phyloP scores from a whole-genome alignment of 192 early-diverging fungal genomes.

The Spizellomyces sp. region DNA sequence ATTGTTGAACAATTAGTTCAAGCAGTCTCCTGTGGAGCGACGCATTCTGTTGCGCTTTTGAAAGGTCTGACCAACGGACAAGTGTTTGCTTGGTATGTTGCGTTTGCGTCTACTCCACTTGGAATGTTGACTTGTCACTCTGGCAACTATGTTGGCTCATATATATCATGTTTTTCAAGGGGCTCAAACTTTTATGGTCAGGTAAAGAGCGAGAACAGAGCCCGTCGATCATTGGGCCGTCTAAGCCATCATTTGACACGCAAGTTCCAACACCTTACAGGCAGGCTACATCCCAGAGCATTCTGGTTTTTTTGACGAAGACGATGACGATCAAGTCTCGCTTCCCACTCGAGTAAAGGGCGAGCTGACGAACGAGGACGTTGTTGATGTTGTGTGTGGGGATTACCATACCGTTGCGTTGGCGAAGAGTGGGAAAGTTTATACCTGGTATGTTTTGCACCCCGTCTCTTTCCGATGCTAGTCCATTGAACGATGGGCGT shows the following conservation, averaged over 20 bases:
- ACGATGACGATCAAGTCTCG: constrained; percentile 26
- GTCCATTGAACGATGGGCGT: constrained; percentile 1
- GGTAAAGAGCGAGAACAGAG: background rate
- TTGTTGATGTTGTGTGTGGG: constrained; percentile 34
- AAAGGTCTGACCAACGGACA: constrained; percentile 7
- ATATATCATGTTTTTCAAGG: too few species aligned
- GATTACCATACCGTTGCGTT: constrained; percentile 37
- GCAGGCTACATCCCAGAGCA: constrained; percentile 27
- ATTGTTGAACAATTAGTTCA: background rate
- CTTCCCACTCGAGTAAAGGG: constrained; percentile 21
- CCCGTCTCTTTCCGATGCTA: background rate
- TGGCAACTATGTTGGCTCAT: too few species aligned
- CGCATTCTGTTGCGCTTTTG: constrained; percentile 6
- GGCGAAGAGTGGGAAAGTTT: constrained; percentile 17
- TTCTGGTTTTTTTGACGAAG: constrained; percentile 14
- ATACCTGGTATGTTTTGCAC: constrained; percentile 32
- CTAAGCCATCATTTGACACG: background rate
- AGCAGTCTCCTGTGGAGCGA: constrained; percentile 6
- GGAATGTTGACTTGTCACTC: too few species aligned
- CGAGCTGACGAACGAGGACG: constrained; percentile 29
- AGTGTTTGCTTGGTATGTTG: constrained; percentile 30
- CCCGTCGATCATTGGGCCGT: too few species aligned
- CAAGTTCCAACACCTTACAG: background rate
- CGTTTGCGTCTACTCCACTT: too few species aligned
- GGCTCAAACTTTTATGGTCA: constrained; percentile 49